Base-by-base conservation (phyloP, 228 moss, liverwort and hornwort genomes). In the Sphagnum magellanicum region DNA sequence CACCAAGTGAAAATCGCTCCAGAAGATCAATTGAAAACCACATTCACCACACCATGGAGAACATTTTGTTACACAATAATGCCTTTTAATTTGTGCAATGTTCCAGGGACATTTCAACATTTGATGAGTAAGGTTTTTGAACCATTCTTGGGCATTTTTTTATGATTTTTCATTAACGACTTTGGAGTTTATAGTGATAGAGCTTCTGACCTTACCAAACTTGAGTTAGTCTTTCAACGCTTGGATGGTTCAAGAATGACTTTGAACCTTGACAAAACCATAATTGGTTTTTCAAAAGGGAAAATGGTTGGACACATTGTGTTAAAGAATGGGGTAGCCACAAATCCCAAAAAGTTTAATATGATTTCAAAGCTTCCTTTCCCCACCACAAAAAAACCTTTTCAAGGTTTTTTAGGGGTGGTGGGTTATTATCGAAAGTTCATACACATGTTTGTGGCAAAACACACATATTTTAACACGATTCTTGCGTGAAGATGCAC, bases 111-210 rank as follows among this genome's bases (percentile, higher is more conserved):
- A 10, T 66, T 66, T 50, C 66, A 66, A 15, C 7, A 50, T 11
- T 8, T 49, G 1, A 17, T 66, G 47, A 66, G n/a, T 6, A 8
- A 53, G 1, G 53, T 16, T 5, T 76, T 76, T 46, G 15, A 14
- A 0, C 70, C 70, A n/a, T 60, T 50, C 48, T 14, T 74, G 0
- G 4, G 32, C 12, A 1, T 48, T 6, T 74, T 63, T 9, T 5
- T 74, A 17, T 53, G 53, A 17, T 60, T 75, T 0, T 75, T 75
- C 61, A 70, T 75, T 10, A 53, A 70, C 51, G 75, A 75, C 13
- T 70, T 74, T 63, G 52, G 69, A 46, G 61, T 50, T 10, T 61
- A 60, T 14, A 12, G 50, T 62, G 48, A 5, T 4, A 53, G 3
- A 3, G 46, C 5, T 4, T 5, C 9, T 3, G 61, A 74, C 16